Percentiles rank a stretch among this genome's conserved stretches.
phyloP scores from a whole-genome alignment of 2,329 filamentous ascomycete species.

The Cercospora zeae-maydis region DNA sequence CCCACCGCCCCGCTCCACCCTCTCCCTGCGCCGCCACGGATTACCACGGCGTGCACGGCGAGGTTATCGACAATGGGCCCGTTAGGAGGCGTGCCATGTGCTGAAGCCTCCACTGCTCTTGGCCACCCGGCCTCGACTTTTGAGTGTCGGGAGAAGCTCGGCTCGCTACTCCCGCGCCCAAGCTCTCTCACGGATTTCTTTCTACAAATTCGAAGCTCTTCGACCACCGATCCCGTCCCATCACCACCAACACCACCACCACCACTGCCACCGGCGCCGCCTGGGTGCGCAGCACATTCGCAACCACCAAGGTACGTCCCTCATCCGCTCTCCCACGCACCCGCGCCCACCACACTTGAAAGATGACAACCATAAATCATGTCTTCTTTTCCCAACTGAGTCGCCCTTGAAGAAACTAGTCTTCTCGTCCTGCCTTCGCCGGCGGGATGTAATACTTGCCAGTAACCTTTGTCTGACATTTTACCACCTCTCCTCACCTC shows the following conservation, averaged over 20 bases:
- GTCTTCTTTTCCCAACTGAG: conserved; percentile 87
- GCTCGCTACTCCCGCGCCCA: neutral
- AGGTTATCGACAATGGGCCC: too few species aligned
- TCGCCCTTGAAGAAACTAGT: conserved; percentile 79
- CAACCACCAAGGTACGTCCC: neutral
- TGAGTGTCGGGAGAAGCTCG: neutral
- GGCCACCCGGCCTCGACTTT: neutral
- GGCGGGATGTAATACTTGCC: conserved; percentile 78
- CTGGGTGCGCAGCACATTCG: neutral
- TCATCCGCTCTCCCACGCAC: neutral
- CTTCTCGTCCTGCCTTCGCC: conserved; percentile 61
- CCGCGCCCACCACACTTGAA: conserved; percentile 34
- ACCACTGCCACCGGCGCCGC: neutral
- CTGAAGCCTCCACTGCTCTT: neutral
- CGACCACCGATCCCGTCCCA: neutral
- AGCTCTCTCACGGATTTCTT: neutral
- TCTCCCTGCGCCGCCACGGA: too few species aligned
- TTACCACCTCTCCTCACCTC: conserved; percentile 6
- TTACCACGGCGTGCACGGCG: too few species aligned
- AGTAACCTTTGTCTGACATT: conserved; percentile 77
- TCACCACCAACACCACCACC: neutral
- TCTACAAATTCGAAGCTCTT: neutral
- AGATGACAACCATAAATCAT: conserved; percentile 69
- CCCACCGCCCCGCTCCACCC: neutral
- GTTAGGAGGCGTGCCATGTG: too few species aligned